Base-by-base conservation (phyloP, 192 early-diverging fungal genomes). In the Entrophospora sp. region DNA sequence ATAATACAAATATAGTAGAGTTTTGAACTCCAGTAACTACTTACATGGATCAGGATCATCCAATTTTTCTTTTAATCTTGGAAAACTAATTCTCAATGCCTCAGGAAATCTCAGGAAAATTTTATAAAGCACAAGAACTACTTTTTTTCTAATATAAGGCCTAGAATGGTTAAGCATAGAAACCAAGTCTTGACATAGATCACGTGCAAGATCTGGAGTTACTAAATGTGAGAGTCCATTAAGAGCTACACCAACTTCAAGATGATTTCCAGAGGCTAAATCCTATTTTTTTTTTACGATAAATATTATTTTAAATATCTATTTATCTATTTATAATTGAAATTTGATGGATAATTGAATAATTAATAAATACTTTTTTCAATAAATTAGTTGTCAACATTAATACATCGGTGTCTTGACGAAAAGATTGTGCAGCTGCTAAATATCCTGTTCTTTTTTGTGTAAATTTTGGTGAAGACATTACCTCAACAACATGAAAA, bases 361-460 rank as follows among this genome's bases (percentile, higher is more conserved):
- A n/a, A n/a, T 58, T 30, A 31, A 34, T 57, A 25, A 46, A 36
- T 76, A 91, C 91, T 76, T 99, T 99, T 73, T 93, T 94, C 53
- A 97, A 92, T 67, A 96, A 77, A 73, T 99, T 99, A 9, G 94
- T 96, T 12, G 88, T 87, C 38, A 99, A 80, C 94, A 99, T 96
- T 32, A 97, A 76, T 8, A 99, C 92, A 77, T 95, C 92, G 12
- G 93, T 97, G 44, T 94, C 92, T 42, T 91, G 90, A 56, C 85
- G 80, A 75, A 99, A 97, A 2, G 91, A 91, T 60, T 87, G 86
- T 0, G 88, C 78, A 8, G 95, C 97, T 0, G 94, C 95, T 61
- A 92, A 78, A 68, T 99, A 99, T 34, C 95, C 97, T 35, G 90
- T 78, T 25, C 91, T 80, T 71, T 99, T 99, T 72, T 93, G 83